A percentile compares a stretch with the other conserved stretches of the same genome.
phyloP scores from a whole-genome alignment of 495 filamentous ascomycete species.

The Aspergillus panamensis region DNA sequence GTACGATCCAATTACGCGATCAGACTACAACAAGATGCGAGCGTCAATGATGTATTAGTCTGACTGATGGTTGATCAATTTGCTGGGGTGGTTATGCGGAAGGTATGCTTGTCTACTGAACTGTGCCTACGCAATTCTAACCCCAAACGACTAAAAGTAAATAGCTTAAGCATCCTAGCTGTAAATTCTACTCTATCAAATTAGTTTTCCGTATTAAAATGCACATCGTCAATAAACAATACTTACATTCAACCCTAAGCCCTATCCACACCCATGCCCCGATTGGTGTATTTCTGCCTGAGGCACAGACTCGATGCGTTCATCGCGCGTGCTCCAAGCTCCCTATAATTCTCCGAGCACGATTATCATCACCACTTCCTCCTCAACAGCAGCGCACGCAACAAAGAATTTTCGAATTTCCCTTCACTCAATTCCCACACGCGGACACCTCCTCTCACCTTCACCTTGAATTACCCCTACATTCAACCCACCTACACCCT shows the following conservation, averaged over 20 bases:
- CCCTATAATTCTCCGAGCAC: not conserved
- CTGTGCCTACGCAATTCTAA: too few species aligned
- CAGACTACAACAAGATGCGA: constrained; percentile 50
- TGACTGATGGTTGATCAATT: not conserved
- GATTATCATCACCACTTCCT: not conserved
- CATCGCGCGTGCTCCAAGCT: not conserved
- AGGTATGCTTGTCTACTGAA: not conserved
- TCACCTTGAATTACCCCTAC: not conserved
- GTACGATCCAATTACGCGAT: constrained; percentile 52
- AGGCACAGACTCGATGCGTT: constrained; percentile 3
- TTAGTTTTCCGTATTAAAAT: not conserved
- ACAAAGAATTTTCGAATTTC: not conserved
- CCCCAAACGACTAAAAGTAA: not conserved
- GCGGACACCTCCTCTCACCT: not conserved
- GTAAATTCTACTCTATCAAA: not conserved
- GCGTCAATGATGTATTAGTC: constrained; percentile 48
- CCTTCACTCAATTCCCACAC: not conserved
- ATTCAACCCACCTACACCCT: not conserved
- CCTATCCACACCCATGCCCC: constrained; percentile 21
- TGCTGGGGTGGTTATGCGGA: not conserved
- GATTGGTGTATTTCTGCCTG: constrained; percentile 11
- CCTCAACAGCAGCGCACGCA: not conserved
- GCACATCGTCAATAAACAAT: not conserved
- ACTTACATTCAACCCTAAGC: constrained; percentile 4
- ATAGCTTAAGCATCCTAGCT: not conserved